phyloP scores from a whole-genome alignment of 768 basidiomycete species.

The Boletus sensibilis region DNA sequence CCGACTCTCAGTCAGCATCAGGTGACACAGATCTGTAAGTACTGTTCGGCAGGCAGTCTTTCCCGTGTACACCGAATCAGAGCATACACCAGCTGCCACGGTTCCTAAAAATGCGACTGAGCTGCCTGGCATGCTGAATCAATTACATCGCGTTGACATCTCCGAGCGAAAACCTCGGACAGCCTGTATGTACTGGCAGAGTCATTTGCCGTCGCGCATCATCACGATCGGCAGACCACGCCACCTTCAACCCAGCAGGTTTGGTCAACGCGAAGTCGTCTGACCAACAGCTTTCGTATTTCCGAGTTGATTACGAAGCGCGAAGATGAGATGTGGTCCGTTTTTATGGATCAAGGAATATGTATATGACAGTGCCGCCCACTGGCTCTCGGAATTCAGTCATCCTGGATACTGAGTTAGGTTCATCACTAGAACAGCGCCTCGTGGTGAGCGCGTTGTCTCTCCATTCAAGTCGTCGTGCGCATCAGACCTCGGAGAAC shows the following conservation, averaged over 20 bases:
- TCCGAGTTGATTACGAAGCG: slow-evolving; percentile 4
- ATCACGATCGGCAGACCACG: background rate
- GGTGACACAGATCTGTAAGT: background rate
- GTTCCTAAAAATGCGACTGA: background rate
- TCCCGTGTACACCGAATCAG: background rate
- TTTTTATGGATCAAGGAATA: background rate
- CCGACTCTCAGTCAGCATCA: background rate
- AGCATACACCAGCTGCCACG: background rate
- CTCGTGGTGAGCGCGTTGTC: slow-evolving; percentile 31
- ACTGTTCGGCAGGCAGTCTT: background rate
- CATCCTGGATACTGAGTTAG: slow-evolving; percentile 16
- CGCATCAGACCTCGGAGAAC: slow-evolving; percentile 28
- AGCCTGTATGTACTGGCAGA: background rate
- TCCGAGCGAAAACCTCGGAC: slow-evolving; percentile 17
- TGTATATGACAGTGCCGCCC: background rate
- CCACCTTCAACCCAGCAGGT: background rate
- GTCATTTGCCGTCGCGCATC: background rate
- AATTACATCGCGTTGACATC: background rate
- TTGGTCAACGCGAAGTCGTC: background rate
- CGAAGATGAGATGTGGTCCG: background rate
- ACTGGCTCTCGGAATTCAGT: background rate
- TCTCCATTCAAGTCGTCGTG: slow-evolving; percentile 8
- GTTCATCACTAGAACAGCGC: slow-evolving; percentile 14
- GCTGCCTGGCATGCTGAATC: background rate
- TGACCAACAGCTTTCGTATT: background rate